These are phyloP conservation scores for Amborella trichopoda DNA, from an alignment of 164 flowering plant genomes.

Conservation along the genomic window DNA sequence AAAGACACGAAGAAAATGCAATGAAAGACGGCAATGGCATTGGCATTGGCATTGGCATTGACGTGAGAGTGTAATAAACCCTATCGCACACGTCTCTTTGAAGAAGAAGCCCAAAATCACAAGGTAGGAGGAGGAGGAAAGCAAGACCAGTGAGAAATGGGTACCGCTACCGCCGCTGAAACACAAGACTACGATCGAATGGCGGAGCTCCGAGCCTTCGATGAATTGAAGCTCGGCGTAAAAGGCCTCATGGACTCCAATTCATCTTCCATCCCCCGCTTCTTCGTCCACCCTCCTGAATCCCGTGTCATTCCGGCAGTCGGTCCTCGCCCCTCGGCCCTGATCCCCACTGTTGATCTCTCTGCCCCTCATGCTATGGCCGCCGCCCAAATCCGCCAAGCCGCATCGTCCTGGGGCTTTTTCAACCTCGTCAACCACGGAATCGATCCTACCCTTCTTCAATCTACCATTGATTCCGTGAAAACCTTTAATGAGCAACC, in stretches of 20 bases:
- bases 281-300: slow-evolving; percentile 15
- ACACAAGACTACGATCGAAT: slow-evolving; percentile 9
- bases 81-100: too few species aligned
- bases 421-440: slow-evolving; percentile 20
- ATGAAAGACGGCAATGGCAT: too few species aligned
- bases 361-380: slow-evolving; percentile 2
- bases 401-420: slow-evolving; percentile 15
- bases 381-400: slow-evolving; percentile 10
- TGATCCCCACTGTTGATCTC: slow-evolving; percentile 19
- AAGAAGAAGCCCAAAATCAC: too few species aligned
- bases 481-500: slow-evolving; percentile 6
- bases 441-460: slow-evolving; percentile 6
- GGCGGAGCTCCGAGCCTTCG: slow-evolving; percentile 23
- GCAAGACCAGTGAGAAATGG: too few species aligned
- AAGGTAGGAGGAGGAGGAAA: too few species aligned
- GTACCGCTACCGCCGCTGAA: neutral
- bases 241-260: slow-evolving; percentile 28
- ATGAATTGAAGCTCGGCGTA: slow-evolving; percentile 30
- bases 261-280: slow-evolving; percentile 20
- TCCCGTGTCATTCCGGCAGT: slow-evolving; percentile 4
- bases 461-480: neutral
- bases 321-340: neutral
- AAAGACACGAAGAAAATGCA: too few species aligned
- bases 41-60: too few species aligned
- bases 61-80: too few species aligned